Evolutionary conservation across 2,329 filamentous ascomycete genomes (phyloP), one percentile per base, ranked within the genome.

Genomic region (Tolypocladium amazonense): DNA sequence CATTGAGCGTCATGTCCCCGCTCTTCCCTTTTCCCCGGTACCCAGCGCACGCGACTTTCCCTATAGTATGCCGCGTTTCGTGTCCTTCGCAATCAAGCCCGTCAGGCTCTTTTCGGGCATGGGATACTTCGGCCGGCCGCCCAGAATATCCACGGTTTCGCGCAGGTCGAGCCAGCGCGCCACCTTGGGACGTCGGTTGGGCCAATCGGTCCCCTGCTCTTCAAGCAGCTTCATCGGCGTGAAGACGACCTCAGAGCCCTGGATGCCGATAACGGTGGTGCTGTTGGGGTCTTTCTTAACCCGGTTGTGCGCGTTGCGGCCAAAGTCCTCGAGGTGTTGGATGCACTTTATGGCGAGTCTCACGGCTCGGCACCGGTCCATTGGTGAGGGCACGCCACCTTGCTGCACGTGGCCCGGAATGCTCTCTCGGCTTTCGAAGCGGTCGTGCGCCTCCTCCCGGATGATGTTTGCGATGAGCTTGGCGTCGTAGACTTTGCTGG

Each of bases 401-500:
- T 97, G 93, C 75, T 97, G 92, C 65, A 96, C 92, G 76, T 97
- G 92, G 18, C 92, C 92, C 0, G 92, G 92, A 57, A 96, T 93
- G 65, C 90, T 92, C 71, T 94, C 89, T 62, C 93, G 87, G 54
- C 90, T 89, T 74, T 99, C 94, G 70, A 99, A 99, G 20, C 92
- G 87, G 64, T 92, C 92, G 67, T 90, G 88, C 11, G 92, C 90
- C 74, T 97, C 94, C 66, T 96, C 92, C 61, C 89, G 89, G 76
- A 99, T 96, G 76, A 97, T 97, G 70, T 93, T 88, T 39, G 93
- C 92, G 68, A 99, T 93, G 60, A 97, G 84, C 73, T 96, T 92
- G 23, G 94, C 96, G 56, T 83, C 90, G 80, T 97, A 97, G 20
- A 92, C 92, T 68, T 83, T 86, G 68, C 90, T 95, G 8, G 94